Evolutionary conservation across 768 basidiomycete genomes (phyloP).

Genomic region (Gloeopeniophorella convolvens): DNA sequence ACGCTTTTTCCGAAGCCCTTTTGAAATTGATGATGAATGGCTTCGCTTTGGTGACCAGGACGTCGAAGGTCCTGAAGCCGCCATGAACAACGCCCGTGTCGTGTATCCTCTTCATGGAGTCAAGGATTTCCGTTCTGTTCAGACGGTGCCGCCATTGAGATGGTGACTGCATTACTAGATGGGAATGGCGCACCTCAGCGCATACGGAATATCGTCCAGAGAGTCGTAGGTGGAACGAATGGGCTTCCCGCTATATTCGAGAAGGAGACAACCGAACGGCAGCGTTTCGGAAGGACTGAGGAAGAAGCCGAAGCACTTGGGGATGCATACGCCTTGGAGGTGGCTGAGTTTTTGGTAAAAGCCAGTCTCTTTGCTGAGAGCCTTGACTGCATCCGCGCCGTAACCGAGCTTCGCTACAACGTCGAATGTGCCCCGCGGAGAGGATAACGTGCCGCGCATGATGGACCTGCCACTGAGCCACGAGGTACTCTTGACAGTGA

Average conservation of each 20-base stretch:
- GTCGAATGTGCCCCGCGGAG: slow-evolving; percentile 1
- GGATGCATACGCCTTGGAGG: slow-evolving; percentile 8
- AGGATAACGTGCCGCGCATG: slow-evolving; percentile 10
- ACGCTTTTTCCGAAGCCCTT: slow-evolving; percentile 1
- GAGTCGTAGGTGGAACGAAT: slow-evolving; percentile 6
- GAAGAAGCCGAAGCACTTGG: slow-evolving; percentile 11
- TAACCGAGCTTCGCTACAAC: slow-evolving; percentile 10
- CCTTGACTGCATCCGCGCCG: background rate
- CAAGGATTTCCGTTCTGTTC: background rate
- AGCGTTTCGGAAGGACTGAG: background rate
- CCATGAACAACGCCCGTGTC: slow-evolving; percentile 8
- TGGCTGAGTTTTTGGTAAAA: slow-evolving; percentile 6
- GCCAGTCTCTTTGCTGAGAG: slow-evolving; percentile 6
- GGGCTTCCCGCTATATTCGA: slow-evolving; percentile 10
- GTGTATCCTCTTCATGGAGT: slow-evolving; percentile 1
- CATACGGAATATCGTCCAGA: background rate
- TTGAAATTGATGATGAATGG: slow-evolving; percentile 14
- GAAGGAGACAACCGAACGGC: slow-evolving; percentile 2
- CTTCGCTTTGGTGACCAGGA: background rate
- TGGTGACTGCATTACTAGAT: background rate
- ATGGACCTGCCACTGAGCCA: slow-evolving; percentile 13
- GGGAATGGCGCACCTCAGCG: background rate
- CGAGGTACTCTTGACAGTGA: background rate
- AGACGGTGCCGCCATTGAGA: background rate
- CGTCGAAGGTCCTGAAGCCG: background rate